Conservation (phyloP, 2,329 filamentous ascomycete genomes). For the Monilinia laxa region DNA sequence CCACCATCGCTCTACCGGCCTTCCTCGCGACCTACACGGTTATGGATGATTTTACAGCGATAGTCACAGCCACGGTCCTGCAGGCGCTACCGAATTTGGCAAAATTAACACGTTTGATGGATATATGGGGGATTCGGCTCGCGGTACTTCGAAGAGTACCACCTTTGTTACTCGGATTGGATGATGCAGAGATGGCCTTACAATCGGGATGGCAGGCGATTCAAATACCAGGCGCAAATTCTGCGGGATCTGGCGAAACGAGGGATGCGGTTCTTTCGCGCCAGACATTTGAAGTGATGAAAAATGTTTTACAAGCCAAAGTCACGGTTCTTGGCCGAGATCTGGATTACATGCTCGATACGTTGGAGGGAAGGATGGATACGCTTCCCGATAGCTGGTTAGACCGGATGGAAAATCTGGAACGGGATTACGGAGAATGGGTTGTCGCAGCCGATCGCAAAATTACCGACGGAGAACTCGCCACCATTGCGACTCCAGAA, state of each 20-base stretch:
- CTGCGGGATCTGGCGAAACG: conserved; percentile 20
- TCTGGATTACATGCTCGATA: conserved; percentile 83
- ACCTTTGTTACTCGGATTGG: conserved; percentile 62
- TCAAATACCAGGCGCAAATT: conserved; percentile 36
- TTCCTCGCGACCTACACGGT: conserved; percentile 58
- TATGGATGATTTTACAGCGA: conserved; percentile 85
- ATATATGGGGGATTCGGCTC: conserved; percentile 75
- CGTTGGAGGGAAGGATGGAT: conserved; percentile 79
- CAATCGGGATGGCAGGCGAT: conserved; percentile 66
- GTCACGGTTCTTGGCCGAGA: conserved; percentile 68
- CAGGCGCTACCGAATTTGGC: conserved; percentile 81
- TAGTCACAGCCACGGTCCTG: conserved; percentile 89
- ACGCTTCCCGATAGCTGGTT: conserved; percentile 85
- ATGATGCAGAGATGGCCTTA: conserved; percentile 65
- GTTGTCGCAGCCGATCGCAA: conserved; percentile 71
- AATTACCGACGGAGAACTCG: conserved; percentile 66
- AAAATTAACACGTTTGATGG: conserved; percentile 68
- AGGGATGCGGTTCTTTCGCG: conserved; percentile 29
- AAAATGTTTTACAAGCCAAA: conserved; percentile 63
- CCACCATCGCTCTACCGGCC: conserved; percentile 45
- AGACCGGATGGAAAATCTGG: conserved; percentile 77
- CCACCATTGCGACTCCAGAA: conserved; percentile 32
- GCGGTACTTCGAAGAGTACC: conserved; percentile 73
- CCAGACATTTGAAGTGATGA: conserved; percentile 57
- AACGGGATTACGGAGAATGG: conserved; percentile 79